These are phyloP conservation scores for Blakeslea trispora DNA, from an alignment of 371 early-diverging fungal genomes.

Conservation along the genomic window DNA sequence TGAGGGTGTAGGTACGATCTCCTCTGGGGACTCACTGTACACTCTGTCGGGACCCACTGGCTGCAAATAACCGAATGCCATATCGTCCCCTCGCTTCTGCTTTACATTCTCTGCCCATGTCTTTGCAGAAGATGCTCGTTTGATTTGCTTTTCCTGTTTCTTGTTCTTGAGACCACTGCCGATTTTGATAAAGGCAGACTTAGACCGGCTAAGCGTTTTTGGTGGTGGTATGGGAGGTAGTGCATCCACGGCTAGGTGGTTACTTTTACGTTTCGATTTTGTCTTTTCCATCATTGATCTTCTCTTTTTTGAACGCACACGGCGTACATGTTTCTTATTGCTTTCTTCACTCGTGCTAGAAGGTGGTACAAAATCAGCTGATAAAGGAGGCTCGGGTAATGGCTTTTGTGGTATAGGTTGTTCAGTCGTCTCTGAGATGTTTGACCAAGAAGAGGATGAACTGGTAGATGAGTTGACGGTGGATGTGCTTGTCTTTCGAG, in stretches of 20 bases:
- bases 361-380: slow-evolving; percentile 10
- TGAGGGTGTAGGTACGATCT: neutral
- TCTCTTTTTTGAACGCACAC: slow-evolving; percentile 29
- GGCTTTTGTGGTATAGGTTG: slow-evolving; percentile 21
- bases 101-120: neutral
- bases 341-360: neutral
- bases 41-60: no score
- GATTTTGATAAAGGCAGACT: slow-evolving; percentile 39
- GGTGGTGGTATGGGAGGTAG: slow-evolving; percentile 4
- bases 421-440: slow-evolving; percentile 20
- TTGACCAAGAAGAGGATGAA: slow-evolving; percentile 37
- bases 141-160: slow-evolving; percentile 19
- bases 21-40: slow-evolving; percentile 9
- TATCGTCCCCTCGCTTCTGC: neutral
- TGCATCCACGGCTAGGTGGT: no score
- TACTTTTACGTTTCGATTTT: slow-evolving; percentile 33
- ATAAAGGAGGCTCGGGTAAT: slow-evolving; percentile 25
- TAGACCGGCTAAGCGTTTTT: slow-evolving; percentile 13
- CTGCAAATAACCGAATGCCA: no score
- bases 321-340: neutral
- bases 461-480: slow-evolving; percentile 21
- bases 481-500: slow-evolving; percentile 34
- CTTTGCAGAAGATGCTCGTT: slow-evolving; percentile 27
- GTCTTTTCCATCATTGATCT: slow-evolving; percentile 46
- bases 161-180: slow-evolving; percentile 30